Percentiles rank a stretch among this genome's conserved stretches.
Conservation (phyloP, 768 basidiomycete species). For the Podaxis mareebaensis region DNA sequence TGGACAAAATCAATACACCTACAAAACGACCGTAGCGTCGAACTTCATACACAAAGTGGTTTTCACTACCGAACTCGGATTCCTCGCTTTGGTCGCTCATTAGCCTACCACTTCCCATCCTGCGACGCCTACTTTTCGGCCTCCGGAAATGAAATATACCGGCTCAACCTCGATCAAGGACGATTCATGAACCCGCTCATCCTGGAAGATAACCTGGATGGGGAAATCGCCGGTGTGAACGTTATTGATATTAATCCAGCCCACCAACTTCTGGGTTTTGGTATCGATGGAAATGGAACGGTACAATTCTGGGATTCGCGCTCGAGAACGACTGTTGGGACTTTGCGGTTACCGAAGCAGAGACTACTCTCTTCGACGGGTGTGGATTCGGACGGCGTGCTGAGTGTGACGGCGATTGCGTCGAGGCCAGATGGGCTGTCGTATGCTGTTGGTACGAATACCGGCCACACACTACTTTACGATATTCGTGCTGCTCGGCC, state of each 20-base stretch:
- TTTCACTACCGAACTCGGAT: slow-evolving; percentile 92
- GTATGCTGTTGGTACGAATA: slow-evolving; percentile 92
- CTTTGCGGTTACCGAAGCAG: slow-evolving; percentile 58
- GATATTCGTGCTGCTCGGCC: slow-evolving; percentile 85
- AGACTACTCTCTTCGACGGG: slow-evolving; percentile 47
- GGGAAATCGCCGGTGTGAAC: slow-evolving; percentile 81
- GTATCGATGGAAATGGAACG: slow-evolving; percentile 81
- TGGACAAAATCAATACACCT: slow-evolving; percentile 99
- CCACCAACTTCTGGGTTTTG: slow-evolving; percentile 89
- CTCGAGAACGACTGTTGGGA: slow-evolving; percentile 73
- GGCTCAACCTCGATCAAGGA: slow-evolving; percentile 94
- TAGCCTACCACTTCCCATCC: slow-evolving; percentile 92
- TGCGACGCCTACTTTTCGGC: slow-evolving; percentile 89
- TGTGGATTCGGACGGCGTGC: slow-evolving; percentile 26
- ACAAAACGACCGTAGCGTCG: slow-evolving; percentile 93
- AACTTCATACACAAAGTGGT: slow-evolving; percentile 92
- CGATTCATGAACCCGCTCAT: slow-evolving; percentile 84
- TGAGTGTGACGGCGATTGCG: slow-evolving; percentile 83
- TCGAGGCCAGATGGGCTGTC: slow-evolving; percentile 88
- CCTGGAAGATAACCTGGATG: slow-evolving; percentile 49
- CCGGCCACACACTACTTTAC: slow-evolving; percentile 92
- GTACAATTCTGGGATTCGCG: slow-evolving; percentile 98
- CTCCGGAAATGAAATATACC: slow-evolving; percentile 85
- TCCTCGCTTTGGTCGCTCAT: slow-evolving; percentile 88
- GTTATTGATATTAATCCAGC: slow-evolving; percentile 90